phyloP scores from a whole-genome alignment of 2,329 filamentous ascomycete genomes.

The Pseudogymnoascus sp. region DNA sequence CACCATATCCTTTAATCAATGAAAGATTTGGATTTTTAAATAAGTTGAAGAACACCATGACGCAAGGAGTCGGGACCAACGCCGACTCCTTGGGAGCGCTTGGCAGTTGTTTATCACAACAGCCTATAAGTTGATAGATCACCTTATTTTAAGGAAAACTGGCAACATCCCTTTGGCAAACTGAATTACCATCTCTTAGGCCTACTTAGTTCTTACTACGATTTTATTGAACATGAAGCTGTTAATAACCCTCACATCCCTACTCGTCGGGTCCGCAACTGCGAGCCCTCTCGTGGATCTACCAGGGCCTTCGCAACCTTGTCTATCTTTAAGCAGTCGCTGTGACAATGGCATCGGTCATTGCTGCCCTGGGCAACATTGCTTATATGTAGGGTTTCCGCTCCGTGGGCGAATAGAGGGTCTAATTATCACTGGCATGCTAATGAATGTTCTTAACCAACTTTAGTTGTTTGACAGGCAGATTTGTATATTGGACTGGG shows the following conservation, averaged over 20 bases:
- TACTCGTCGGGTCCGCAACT: not conserved
- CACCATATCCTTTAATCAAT: not conserved
- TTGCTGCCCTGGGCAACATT: not conserved
- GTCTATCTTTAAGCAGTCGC: not conserved
- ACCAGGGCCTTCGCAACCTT: not conserved
- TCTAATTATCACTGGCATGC: not conserved
- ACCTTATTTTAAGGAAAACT: not conserved
- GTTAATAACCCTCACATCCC: not conserved
- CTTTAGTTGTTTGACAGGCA: not conserved
- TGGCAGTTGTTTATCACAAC: not conserved
- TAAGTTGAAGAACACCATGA: not conserved
- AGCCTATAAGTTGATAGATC: not conserved
- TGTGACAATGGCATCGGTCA: not conserved
- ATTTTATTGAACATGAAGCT: not conserved
- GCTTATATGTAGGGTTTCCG: not conserved
- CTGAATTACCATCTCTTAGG: not conserved
- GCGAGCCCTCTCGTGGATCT: not conserved
- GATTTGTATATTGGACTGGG: too few species aligned
- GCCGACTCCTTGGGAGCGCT: not conserved
- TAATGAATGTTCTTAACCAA: not conserved
- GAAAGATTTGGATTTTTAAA: not conserved
- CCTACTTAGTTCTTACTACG: not conserved
- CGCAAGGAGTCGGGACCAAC: not conserved
- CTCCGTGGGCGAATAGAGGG: not conserved
- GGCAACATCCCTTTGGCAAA: not conserved